Evolutionary conservation across 169 alveolate species (phyloP).

Genomic region (Cryptosporidium felis): DNA sequence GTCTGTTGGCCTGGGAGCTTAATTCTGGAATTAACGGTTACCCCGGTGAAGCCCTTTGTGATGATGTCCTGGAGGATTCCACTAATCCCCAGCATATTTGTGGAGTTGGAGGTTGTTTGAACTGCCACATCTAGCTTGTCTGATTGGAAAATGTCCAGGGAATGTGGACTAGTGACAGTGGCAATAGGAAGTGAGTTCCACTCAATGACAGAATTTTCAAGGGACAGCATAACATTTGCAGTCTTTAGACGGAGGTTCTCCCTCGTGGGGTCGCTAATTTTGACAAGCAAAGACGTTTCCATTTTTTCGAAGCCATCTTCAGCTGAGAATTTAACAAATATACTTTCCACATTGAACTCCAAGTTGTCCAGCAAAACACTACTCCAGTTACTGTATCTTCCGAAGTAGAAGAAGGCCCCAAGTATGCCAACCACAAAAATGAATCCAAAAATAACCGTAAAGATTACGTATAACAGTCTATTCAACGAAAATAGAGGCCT

Average conservation of each 20-base stretch:
- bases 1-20: background rate
- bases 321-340: background rate
- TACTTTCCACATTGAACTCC: conserved; percentile 39
- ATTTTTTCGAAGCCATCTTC: conserved; percentile 21
- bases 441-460: background rate
- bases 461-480: conserved; percentile 26
- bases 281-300: conserved; percentile 17
- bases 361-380: conserved; percentile 3
- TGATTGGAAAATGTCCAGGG: conserved; percentile 47
- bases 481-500: conserved; percentile 7
- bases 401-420: conserved; percentile 49
- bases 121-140: conserved; percentile 2
- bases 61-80: conserved; percentile 58
- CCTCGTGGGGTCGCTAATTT: conserved; percentile 21
- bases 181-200: conserved; percentile 60
- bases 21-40: background rate
- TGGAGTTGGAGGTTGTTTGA: conserved; percentile 41
- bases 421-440: conserved; percentile 33
- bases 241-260: background rate
- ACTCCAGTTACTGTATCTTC: background rate
- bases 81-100: conserved; percentile 43
- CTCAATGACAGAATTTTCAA: conserved; percentile 23
- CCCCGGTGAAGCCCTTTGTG: conserved; percentile 28
- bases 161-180: conserved; percentile 16
- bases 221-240: background rate